These are phyloP conservation scores for Striga asiatica DNA, from an alignment of 257 asterid genomes.

Conservation along the genomic window DNA sequence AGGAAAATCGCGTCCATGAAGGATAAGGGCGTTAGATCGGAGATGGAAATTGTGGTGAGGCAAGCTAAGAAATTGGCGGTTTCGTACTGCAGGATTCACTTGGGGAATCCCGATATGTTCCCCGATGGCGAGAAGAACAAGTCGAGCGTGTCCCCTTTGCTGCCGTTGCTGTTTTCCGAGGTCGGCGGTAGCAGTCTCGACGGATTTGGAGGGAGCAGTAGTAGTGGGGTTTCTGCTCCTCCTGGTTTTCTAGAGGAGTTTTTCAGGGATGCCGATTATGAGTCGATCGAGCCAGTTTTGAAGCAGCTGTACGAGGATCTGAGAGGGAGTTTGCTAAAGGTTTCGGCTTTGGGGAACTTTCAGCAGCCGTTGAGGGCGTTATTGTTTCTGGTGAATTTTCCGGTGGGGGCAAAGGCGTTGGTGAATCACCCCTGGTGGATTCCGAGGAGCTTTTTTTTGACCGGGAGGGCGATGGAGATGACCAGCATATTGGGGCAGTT, in stretches of 20 bases:
- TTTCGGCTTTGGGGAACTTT: slow-evolving; percentile 83
- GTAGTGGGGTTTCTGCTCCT: slow-evolving; percentile 37
- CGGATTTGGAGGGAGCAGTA: slow-evolving; percentile 45
- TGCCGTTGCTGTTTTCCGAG: slow-evolving; percentile 61
- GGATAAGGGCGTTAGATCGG: slow-evolving; percentile 49
- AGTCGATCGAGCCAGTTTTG: slow-evolving; percentile 63
- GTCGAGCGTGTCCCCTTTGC: slow-evolving; percentile 47
- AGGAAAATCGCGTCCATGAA: slow-evolving; percentile 69
- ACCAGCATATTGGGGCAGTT: slow-evolving; percentile 91
- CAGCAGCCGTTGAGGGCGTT: slow-evolving; percentile 87
- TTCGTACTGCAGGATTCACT: slow-evolving; percentile 71
- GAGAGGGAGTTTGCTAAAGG: slow-evolving; percentile 79
- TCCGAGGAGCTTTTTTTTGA: slow-evolving; percentile 61
- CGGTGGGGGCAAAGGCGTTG: slow-evolving; percentile 71
- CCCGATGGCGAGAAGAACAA: slow-evolving; percentile 36
- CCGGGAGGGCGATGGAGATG: slow-evolving; percentile 94
- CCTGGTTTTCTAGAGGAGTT: slow-evolving; percentile 81
- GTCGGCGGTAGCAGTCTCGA: slow-evolving; percentile 51
- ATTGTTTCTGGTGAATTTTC: slow-evolving; percentile 52
- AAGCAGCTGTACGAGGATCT: slow-evolving; percentile 86
- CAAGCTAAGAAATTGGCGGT: slow-evolving; percentile 66
- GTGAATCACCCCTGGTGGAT: slow-evolving; percentile 98
- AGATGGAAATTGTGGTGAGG: slow-evolving; percentile 53
- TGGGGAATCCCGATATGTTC: slow-evolving; percentile 78
- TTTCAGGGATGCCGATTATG: slow-evolving; percentile 72